Evolutionary conservation across 768 basidiomycete genomes (phyloP).

Genomic region (Aureoboletus auriporus): DNA sequence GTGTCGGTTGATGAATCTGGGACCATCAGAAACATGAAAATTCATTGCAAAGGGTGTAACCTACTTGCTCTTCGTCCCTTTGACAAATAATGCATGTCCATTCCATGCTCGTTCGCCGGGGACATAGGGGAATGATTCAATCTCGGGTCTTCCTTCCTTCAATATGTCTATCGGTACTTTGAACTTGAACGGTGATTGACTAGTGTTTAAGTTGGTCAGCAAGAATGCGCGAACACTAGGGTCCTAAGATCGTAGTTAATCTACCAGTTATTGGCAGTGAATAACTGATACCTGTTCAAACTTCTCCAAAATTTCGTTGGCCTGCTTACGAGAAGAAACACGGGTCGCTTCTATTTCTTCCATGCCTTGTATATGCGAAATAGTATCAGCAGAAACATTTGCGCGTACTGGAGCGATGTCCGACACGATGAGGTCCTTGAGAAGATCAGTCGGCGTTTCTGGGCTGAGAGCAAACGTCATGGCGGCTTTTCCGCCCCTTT

Average conservation of each 20-base stretch:
- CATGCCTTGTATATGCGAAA: constrained; percentile 69
- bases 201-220: constrained; percentile 67
- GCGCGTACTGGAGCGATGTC: constrained; percentile 77
- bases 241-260: constrained; percentile 48
- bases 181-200: constrained; percentile 49
- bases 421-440: constrained; percentile 63
- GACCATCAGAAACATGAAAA: constrained; percentile 1
- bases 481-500: constrained; percentile 83
- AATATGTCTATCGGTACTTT: constrained; percentile 71
- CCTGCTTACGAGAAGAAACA: constrained; percentile 63
- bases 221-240: constrained; percentile 75
- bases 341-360: constrained; percentile 57
- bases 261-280: too few relatives aligned
- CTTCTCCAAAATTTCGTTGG: constrained; percentile 56
- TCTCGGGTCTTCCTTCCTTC: constrained; percentile 51
- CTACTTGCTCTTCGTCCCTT: constrained; percentile 73
- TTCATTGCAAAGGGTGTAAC: constrained; percentile 17
- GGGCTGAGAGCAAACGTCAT: constrained; percentile 61
- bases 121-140: constrained; percentile 77
- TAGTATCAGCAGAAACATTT: constrained; percentile 59
- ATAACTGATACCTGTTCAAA: constrained; percentile 53
- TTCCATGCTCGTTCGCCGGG: constrained; percentile 50
- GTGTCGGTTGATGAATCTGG: constrained; percentile 69
- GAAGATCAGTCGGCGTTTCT: constrained; percentile 35
- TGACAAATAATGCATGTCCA: constrained; percentile 68